phyloP scores from a whole-genome alignment of 306 rosid genomes.

The Quercus wislizeni region DNA sequence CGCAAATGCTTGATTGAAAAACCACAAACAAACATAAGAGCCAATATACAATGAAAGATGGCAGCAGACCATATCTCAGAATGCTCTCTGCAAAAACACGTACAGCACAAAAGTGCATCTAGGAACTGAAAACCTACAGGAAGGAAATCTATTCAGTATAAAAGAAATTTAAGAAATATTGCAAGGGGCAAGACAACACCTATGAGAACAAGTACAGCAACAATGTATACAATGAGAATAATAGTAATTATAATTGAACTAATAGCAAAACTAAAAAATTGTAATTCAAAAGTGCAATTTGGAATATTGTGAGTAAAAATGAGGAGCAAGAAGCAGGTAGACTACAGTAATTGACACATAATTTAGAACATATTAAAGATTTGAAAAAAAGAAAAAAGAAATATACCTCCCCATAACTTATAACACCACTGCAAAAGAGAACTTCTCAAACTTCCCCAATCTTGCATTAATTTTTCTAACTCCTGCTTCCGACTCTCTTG shows the following conservation, averaged over 20 bases:
- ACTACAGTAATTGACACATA: neutral
- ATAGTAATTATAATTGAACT: neutral
- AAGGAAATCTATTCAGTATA: constrained; percentile 12
- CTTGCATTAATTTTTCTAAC: constrained; percentile 72
- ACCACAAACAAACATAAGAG: constrained; percentile 13
- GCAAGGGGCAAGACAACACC: neutral
- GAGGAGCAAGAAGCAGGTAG: neutral
- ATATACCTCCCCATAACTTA: constrained; percentile 87
- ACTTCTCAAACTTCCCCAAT: constrained; percentile 76
- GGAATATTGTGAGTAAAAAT: neutral
- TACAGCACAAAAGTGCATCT: constrained; percentile 95
- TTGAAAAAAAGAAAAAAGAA: neutral
- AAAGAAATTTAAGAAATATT: constrained; percentile 11
- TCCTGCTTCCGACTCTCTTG: constrained; percentile 75
- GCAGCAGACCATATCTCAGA: constrained; percentile 93
- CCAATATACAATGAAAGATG: constrained; percentile 71
- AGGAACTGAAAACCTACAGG: constrained; percentile 82
- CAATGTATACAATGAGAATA: neutral
- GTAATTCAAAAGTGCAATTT: neutral
- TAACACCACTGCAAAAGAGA: constrained; percentile 90
- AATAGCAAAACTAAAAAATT: constrained; percentile 6
- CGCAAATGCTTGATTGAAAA: constrained; percentile 13
- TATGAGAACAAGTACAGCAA: neutral
- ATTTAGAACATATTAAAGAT: neutral
- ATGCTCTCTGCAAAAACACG: constrained; percentile 85